A percentile compares a stretch with the other conserved stretches of the same genome.
phyloP scores from a whole-genome alignment of 345 rosid genomes.

The Murraya koenigii region DNA sequence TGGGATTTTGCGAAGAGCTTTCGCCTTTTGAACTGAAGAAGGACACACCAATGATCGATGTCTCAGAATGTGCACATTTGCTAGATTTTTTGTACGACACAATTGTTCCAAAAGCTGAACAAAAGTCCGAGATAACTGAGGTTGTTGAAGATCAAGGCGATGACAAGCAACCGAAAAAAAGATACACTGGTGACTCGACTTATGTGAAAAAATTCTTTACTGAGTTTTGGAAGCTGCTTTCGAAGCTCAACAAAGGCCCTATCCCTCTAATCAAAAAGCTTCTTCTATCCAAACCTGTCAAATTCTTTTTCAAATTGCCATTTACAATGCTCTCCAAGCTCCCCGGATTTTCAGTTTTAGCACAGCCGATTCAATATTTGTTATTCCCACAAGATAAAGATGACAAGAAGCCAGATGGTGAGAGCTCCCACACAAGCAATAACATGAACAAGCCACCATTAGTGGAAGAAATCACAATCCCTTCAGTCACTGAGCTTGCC shows the following conservation, averaged over 20 bases:
- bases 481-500: conserved; percentile 48
- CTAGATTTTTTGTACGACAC: not conserved
- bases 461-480: conserved; percentile 70
- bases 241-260: conserved; percentile 14
- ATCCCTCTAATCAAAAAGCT: too few species aligned
- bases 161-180: not conserved
- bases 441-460: conserved; percentile 43
- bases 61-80: not conserved
- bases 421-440: not conserved
- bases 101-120: not conserved
- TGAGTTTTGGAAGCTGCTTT: conserved; percentile 26
- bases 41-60: not conserved
- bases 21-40: not conserved
- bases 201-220: conserved; percentile 8
- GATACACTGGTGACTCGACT: not conserved
- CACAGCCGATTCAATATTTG: conserved; percentile 29
- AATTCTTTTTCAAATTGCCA: conserved; percentile 39
- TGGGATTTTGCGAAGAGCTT: not conserved
- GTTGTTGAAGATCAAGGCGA: not conserved
- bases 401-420: conserved; percentile 11
- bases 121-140: not conserved
- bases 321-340: conserved; percentile 53
- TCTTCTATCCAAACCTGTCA: conserved; percentile 28
- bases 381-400: conserved; percentile 5
- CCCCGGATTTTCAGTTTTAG: conserved; percentile 42